A percentile compares a stretch with the other conserved stretches of the same genome.
Evolutionary conservation across 495 filamentous ascomycete genomes (phyloP).

Genomic region (Trichoderma parareesei): DNA sequence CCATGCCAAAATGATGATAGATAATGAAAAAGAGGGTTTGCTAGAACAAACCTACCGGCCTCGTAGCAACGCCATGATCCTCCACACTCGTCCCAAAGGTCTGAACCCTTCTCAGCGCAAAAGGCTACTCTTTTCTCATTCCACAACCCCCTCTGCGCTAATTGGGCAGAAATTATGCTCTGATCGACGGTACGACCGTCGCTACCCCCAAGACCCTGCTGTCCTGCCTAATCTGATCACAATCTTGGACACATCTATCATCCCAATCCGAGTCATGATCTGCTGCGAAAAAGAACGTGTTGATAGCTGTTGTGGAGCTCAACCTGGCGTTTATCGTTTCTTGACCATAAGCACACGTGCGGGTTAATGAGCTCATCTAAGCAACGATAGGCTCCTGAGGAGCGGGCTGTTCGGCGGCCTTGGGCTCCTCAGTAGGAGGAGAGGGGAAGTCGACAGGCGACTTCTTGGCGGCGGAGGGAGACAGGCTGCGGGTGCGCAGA

Average conservation of each 20-base stretch:
- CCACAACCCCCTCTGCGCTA: neutral
- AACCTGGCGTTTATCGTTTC: neutral
- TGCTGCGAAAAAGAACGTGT: neutral
- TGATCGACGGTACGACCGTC: neutral
- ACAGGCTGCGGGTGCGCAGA: conserved; percentile 41
- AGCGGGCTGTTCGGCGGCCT: neutral
- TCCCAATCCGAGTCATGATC: neutral
- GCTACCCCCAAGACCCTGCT: neutral
- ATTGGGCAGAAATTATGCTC: conserved; percentile 1
- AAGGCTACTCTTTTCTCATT: neutral
- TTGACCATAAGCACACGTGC: neutral
- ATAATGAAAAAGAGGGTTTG: neutral
- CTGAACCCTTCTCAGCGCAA: neutral
- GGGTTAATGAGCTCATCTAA: neutral
- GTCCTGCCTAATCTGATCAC: neutral
- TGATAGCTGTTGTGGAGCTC: neutral
- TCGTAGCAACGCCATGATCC: neutral
- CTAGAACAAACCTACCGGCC: neutral
- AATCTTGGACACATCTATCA: neutral
- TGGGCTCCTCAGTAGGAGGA: conserved; percentile 11
- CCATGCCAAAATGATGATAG: neutral
- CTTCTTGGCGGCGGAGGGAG: conserved; percentile 25
- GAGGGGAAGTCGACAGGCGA: conserved; percentile 1
- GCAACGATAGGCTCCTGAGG: conserved; percentile 5
- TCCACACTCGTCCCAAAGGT: neutral